A percentile compares a stretch with the other conserved stretches of the same genome.
Conservation (phyloP, 1,284 basidiomycete species). For the Ceratobasidium sp. region DNA sequence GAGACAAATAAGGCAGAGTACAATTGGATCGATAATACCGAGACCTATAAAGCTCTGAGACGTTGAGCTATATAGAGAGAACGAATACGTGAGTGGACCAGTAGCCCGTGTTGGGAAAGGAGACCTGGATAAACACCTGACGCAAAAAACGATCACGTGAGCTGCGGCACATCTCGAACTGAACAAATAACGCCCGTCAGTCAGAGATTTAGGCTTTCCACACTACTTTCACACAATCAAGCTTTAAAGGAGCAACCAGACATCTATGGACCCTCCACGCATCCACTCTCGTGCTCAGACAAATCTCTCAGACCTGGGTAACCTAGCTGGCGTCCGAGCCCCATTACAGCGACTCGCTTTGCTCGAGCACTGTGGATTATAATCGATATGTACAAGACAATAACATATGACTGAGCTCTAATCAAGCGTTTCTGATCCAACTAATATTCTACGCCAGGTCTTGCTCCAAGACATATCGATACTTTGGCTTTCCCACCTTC, state of each 20-base stretch:
- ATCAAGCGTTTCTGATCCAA: background rate
- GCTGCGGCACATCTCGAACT: background rate
- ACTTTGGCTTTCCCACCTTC: conserved; percentile 64
- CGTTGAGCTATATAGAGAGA: background rate
- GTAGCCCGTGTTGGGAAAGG: conserved; percentile 38
- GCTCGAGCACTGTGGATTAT: background rate
- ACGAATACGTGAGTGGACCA: conserved; percentile 4
- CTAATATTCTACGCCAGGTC: conserved; percentile 49
- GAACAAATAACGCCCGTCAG: conserved; percentile 2
- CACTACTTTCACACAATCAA: background rate
- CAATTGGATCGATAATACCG: background rate
- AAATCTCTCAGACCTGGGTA: too few species aligned
- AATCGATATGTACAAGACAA: too few species aligned
- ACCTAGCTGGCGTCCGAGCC: too few species aligned
- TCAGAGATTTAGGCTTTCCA: background rate
- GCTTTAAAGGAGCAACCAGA: too few species aligned
- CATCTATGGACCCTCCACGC: too few species aligned
- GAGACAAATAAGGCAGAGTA: background rate
- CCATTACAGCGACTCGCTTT: too few species aligned
- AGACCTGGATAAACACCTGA: conserved; percentile 33
- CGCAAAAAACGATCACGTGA: conserved; percentile 25
- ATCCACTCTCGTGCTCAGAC: too few species aligned
- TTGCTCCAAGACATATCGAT: conserved; percentile 63
- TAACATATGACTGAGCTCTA: background rate
- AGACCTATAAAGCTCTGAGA: background rate